phyloP scores from a whole-genome alignment of 768 basidiomycete species.

The Hirschioporus abietinus region DNA sequence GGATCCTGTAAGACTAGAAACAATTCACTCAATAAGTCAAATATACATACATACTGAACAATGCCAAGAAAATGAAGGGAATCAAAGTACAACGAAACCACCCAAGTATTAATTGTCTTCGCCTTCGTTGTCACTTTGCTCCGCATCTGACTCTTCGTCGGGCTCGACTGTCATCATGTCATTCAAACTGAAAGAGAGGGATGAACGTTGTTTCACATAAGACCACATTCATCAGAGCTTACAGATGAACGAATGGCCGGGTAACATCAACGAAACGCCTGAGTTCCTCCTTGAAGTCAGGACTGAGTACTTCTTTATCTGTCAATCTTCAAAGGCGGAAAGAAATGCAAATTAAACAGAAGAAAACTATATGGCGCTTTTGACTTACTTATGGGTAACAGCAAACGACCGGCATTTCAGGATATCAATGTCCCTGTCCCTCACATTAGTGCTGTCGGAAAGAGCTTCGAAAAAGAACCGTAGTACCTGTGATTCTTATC shows the following conservation, averaged over 20 bases:
- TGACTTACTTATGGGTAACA: constrained; percentile 54
- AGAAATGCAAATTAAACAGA: constrained; percentile 1
- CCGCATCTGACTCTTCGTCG: not conserved
- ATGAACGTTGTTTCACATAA: constrained; percentile 5
- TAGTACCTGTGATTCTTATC: constrained; percentile 73
- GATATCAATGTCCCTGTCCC: constrained; percentile 79
- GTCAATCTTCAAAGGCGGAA: constrained; percentile 47
- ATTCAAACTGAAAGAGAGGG: constrained; percentile 47
- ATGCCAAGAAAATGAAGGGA: not conserved
- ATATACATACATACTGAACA: not conserved
- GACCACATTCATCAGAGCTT: constrained; percentile 18
- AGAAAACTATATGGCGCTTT: constrained; percentile 4
- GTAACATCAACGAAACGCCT: constrained; percentile 48
- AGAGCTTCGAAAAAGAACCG: constrained; percentile 7
- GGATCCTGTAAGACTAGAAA: too few relatives aligned
- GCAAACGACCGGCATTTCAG: constrained; percentile 78
- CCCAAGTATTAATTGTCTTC: not conserved
- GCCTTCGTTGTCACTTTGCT: not conserved
- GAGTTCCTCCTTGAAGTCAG: constrained; percentile 62
- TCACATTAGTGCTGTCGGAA: constrained; percentile 4
- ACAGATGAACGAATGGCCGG: constrained; percentile 80
- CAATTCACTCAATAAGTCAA: not conserved
- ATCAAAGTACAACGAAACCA: not conserved
- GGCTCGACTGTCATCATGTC: constrained; percentile 60
- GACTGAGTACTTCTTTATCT: constrained; percentile 65